These are phyloP conservation scores for Dioszegia crocea DNA, from an alignment of 768 basidiomycete genomes.

Conservation along the genomic window DNA sequence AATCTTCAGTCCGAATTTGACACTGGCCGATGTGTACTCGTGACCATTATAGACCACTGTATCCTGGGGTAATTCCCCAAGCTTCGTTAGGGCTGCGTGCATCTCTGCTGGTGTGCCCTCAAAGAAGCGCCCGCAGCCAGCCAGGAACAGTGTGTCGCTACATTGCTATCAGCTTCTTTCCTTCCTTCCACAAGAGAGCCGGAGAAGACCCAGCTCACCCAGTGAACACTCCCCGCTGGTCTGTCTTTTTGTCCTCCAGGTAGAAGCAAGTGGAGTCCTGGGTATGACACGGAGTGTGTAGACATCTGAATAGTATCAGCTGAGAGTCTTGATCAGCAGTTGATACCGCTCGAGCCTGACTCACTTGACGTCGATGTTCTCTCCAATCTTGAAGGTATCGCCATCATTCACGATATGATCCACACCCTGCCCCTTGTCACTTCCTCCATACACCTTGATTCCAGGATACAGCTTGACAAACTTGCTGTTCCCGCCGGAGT, in stretches of 20 bases:
- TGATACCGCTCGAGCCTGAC: neutral
- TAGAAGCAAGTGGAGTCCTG: constrained; percentile 94
- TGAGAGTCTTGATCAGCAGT: neutral
- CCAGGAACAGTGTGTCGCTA: constrained; percentile 75
- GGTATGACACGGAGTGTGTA: constrained; percentile 90
- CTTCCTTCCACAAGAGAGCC: neutral
- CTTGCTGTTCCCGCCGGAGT: constrained; percentile 73
- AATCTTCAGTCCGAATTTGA: constrained; percentile 60
- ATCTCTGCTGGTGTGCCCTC: constrained; percentile 62
- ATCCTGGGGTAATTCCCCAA: constrained; percentile 69
- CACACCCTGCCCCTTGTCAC: constrained; percentile 62
- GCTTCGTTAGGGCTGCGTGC: constrained; percentile 67
- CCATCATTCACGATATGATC: constrained; percentile 74
- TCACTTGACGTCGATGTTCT: constrained; percentile 51
- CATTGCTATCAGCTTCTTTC: neutral
- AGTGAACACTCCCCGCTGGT: constrained; percentile 77
- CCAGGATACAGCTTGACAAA: constrained; percentile 56
- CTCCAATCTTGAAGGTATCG: constrained; percentile 67
- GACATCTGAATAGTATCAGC: constrained; percentile 53
- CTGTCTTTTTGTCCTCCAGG: constrained; percentile 57
- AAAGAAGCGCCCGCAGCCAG: constrained; percentile 90
- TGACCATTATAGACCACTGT: constrained; percentile 85
- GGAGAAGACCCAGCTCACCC: constrained; percentile 54
- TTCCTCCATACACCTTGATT: constrained; percentile 75
- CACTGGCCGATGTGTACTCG: constrained; percentile 76